A percentile compares a stretch with the other conserved stretches of the same genome.
These are phyloP conservation scores for Yamagishiella unicocca DNA, from an alignment of 139 green algal species.

Conservation along the genomic window DNA sequence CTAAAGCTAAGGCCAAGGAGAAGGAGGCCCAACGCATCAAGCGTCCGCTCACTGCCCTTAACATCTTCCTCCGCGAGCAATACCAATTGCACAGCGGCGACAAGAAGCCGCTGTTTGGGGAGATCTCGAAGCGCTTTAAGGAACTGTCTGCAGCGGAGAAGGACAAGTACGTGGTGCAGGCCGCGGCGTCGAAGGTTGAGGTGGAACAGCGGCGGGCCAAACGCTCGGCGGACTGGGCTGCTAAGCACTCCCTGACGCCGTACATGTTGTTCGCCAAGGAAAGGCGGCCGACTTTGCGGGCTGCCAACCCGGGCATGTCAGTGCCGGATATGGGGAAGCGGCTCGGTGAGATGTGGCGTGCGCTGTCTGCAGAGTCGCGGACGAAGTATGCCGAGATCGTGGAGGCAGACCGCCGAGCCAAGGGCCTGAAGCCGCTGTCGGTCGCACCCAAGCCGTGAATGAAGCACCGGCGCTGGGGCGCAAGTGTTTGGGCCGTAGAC, in stretches of 20 bases:
- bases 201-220: background rate
- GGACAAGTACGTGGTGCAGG: background rate
- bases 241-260: background rate
- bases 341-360: background rate
- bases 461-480: too few relatives aligned
- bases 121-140: background rate
- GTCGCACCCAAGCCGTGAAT: too few relatives aligned
- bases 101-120: background rate
- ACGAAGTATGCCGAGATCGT: background rate
- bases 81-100: background rate
- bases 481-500: too few relatives aligned
- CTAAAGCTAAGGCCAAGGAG: background rate
- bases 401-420: slow-evolving; percentile 10
- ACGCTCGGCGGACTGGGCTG: background rate
- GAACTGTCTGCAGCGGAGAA: background rate
- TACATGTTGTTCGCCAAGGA: slow-evolving; percentile 22
- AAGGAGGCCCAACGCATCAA: slow-evolving; percentile 6
- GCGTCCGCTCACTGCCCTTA: background rate
- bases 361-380: background rate
- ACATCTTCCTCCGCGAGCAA: background rate
- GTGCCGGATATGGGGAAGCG: background rate
- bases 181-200: background rate
- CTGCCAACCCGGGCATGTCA: background rate
- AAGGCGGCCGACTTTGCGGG: background rate
- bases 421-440: background rate